A percentile compares a stretch with the other conserved stretches of the same genome.
These are phyloP conservation scores for Oryza meridionalis DNA, from an alignment of 176 grass and related monocot species.

Conservation along the genomic window DNA sequence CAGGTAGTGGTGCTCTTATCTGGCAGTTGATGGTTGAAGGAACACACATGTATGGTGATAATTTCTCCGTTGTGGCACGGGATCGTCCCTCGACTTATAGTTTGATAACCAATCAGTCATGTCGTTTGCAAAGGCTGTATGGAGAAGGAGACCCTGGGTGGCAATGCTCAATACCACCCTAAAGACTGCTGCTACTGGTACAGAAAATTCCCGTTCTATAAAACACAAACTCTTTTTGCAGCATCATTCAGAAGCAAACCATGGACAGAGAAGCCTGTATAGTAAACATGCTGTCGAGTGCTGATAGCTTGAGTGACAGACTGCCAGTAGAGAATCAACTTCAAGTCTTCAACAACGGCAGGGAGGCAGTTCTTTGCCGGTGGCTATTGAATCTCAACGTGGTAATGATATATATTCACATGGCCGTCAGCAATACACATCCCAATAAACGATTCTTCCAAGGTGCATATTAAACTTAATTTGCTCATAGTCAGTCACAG, in stretches of 20 bases:
- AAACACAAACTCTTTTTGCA: neutral
- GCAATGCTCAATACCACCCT: constrained; percentile 37
- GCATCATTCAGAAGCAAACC: constrained; percentile 3
- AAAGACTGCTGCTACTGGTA: neutral
- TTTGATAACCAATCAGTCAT: constrained; percentile 77
- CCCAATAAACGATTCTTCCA: neutral
- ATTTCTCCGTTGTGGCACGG: constrained; percentile 76
- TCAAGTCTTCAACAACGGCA: neutral
- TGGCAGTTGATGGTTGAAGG: constrained; percentile 94
- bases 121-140: constrained; percentile 56
- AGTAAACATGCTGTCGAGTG: neutral
- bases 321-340: neutral
- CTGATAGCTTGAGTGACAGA: neutral
- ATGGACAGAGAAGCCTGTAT: neutral
- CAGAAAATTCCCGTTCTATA: neutral
- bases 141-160: constrained; percentile 41
- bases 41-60: constrained; percentile 61
- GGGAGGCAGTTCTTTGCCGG: neutral
- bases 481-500: neutral
- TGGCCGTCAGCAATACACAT: neutral
- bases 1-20: constrained; percentile 81
- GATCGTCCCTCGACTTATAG: constrained; percentile 63
- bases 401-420: too few relatives aligned
- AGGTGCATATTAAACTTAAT: neutral
- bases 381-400: neutral